phyloP scores from a whole-genome alignment of 345 rosid species.

The Eucalyptus marginata region DNA sequence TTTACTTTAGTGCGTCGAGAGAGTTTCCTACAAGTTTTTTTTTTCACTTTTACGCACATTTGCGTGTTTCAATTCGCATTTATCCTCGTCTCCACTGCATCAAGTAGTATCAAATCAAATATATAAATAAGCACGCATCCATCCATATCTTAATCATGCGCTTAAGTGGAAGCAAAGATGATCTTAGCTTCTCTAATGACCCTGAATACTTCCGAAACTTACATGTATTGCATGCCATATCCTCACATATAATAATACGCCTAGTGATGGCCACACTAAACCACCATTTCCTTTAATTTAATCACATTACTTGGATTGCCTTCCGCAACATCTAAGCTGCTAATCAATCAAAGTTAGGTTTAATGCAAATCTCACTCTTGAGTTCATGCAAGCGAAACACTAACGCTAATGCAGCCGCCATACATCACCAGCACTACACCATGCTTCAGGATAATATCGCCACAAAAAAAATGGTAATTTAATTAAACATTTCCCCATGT shows the following conservation, averaged over 20 bases:
- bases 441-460: background rate
- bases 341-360: background rate
- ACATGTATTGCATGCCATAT: background rate
- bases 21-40: background rate
- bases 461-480: background rate
- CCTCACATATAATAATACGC: background rate
- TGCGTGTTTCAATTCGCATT: background rate
- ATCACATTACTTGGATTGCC: background rate
- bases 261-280: background rate
- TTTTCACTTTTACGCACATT: background rate
- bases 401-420: slow-evolving; percentile 13
- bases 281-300: background rate
- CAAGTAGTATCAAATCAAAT: background rate
- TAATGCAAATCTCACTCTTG: background rate
- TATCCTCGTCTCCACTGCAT: background rate
- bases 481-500: background rate
- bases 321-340: background rate
- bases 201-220: background rate
- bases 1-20: background rate
- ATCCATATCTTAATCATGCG: background rate
- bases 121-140: background rate
- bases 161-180: background rate
- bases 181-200: background rate
- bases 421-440: slow-evolving; percentile 26
- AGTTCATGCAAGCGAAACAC: background rate